Evolutionary conservation across 176 grass and related monocot species (phyloP).

Genomic region (Poa pratensis): DNA sequence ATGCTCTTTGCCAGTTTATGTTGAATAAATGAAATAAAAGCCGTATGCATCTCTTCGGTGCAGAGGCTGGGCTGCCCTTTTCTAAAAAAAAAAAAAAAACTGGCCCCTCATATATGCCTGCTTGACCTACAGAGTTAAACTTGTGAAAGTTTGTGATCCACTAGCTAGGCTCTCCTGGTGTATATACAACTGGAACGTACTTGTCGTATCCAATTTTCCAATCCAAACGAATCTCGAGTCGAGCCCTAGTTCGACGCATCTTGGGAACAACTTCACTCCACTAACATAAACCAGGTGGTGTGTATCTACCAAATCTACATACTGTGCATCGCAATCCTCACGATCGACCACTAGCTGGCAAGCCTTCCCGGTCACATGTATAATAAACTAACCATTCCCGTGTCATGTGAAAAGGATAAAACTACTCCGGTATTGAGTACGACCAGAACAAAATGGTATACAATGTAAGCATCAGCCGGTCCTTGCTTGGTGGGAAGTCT

Average conservation of each 20-base stretch:
- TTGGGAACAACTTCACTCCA: neutral
- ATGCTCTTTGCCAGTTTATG: too few relatives aligned
- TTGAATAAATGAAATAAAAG: too few relatives aligned
- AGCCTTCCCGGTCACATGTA: neutral
- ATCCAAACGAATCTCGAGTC: neutral
- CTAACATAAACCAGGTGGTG: constrained; percentile 29
- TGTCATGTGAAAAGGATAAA: too few relatives aligned
- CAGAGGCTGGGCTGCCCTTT: too few relatives aligned
- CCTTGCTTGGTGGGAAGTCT: neutral
- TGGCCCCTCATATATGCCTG: neutral
- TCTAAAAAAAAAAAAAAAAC: too few relatives aligned
- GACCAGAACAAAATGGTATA: neutral
- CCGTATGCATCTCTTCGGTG: too few relatives aligned
- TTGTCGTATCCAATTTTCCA: neutral
- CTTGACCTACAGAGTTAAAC: neutral
- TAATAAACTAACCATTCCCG: neutral
- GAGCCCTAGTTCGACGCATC: neutral
- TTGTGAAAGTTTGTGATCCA: neutral
- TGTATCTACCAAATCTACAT: constrained; percentile 26
- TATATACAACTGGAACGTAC: neutral
- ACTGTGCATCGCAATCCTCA: neutral
- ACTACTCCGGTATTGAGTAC: neutral
- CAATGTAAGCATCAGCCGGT: neutral
- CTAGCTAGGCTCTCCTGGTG: neutral
- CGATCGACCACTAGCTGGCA: neutral